Evolutionary conservation across 1,139 yeast species (phyloP).

Genomic region (Candida smagusa): DNA sequence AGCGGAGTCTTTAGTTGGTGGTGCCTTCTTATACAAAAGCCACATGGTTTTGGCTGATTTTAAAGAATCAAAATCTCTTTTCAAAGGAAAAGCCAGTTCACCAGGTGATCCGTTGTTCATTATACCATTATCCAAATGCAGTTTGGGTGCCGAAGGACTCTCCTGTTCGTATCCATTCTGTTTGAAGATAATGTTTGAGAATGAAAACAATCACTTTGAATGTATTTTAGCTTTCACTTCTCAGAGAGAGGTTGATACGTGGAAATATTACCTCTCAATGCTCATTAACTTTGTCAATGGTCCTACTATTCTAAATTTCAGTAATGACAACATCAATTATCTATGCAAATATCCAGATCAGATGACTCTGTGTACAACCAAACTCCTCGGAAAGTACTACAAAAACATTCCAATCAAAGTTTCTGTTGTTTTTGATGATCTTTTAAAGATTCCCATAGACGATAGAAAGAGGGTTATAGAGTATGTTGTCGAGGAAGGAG

Average conservation of each 20-base stretch:
- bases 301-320: constrained; percentile 33
- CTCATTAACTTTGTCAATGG: constrained; percentile 41
- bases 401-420: constrained; percentile 2
- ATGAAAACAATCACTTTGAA: constrained; percentile 40
- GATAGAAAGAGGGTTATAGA: too few species aligned
- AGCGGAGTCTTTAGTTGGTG: constrained; percentile 22
- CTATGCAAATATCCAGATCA: constrained; percentile 11
- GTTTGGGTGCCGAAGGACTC: constrained; percentile 32
- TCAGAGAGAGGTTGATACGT: constrained; percentile 31
- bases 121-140: constrained; percentile 44
- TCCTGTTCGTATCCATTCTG: constrained; percentile 25
- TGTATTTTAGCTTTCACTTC: constrained; percentile 36
- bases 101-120: constrained; percentile 44
- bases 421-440: constrained; percentile 11
- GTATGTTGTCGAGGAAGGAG: too few species aligned
- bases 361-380: constrained; percentile 10
- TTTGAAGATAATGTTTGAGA: constrained; percentile 48
- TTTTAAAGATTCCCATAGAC: constrained; percentile 9
- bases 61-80: constrained; percentile 3
- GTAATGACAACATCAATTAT: constrained; percentile 6
- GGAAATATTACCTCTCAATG: constrained; percentile 37
- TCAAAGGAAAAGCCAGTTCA: constrained; percentile 9
- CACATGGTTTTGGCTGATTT: constrained; percentile 35
- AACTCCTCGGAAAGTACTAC: constrained; percentile 2
- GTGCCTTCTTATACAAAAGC: constrained; percentile 48